A percentile compares a stretch with the other conserved stretches of the same genome.
These are phyloP conservation scores for Fusarium falciforme DNA, from an alignment of 2,329 filamentous ascomycete species.

Conservation along the genomic window DNA sequence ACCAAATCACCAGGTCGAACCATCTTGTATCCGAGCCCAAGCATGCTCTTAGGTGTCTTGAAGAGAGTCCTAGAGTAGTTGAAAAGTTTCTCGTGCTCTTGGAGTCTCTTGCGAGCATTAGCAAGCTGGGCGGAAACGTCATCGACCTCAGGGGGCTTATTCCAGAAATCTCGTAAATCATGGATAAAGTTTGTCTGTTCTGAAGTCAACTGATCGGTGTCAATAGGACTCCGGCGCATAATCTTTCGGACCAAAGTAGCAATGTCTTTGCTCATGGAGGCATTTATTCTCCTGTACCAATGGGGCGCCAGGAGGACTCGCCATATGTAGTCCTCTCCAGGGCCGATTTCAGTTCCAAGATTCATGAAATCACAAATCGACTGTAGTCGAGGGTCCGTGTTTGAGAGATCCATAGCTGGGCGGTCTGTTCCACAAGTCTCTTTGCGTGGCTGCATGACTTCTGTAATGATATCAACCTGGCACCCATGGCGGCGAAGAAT, in stretches of 20 bases:
- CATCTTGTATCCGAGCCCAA: neutral
- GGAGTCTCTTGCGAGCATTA: neutral
- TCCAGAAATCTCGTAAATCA: neutral
- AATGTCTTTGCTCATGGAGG: neutral
- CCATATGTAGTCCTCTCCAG: constrained; percentile 14
- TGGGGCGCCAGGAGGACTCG: neutral
- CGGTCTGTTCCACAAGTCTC: too few relatives aligned
- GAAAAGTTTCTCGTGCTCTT: neutral
- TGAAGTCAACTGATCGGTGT: neutral
- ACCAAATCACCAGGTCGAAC: neutral
- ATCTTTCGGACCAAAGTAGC: neutral
- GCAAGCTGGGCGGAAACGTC: neutral
- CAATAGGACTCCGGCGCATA: neutral
- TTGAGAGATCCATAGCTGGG: too few relatives aligned
- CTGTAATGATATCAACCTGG: constrained; percentile 1
- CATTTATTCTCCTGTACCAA: neutral
- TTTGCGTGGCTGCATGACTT: constrained; percentile 1
- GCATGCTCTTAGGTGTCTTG: neutral
- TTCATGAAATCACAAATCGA: constrained; percentile 3
- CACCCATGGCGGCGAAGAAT: constrained; percentile 5
- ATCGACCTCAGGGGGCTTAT: neutral
- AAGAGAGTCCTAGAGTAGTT: neutral
- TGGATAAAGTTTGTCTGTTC: neutral
- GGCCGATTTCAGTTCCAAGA: neutral
- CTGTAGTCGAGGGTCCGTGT: neutral